These are phyloP conservation scores for Cryomyces minteri DNA, from an alignment of 495 filamentous ascomycete genomes.

Conservation along the genomic window DNA sequence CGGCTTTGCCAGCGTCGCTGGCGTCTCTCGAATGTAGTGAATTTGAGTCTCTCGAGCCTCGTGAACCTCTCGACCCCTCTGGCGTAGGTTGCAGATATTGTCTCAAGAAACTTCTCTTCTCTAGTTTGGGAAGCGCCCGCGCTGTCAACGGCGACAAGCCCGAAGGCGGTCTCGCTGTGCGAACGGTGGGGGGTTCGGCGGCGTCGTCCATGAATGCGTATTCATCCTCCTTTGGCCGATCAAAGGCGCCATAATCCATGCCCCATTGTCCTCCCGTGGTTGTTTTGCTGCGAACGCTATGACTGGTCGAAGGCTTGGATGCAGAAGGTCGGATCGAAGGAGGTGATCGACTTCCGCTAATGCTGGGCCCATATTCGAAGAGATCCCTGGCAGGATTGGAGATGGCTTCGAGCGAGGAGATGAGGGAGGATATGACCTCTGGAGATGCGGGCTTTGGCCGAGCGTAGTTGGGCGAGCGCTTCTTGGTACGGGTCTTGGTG, in stretches of 20 bases:
- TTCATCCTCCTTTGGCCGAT: constrained; percentile 1
- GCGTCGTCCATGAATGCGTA: constrained; percentile 49
- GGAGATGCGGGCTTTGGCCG: constrained; percentile 52
- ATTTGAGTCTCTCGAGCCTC: neutral
- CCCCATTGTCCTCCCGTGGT: neutral
- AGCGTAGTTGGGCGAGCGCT: constrained; percentile 23
- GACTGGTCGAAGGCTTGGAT: neutral
- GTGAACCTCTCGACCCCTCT: neutral
- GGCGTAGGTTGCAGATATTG: constrained; percentile 8
- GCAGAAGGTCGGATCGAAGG: neutral
- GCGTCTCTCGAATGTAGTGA: neutral
- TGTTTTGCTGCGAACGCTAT: neutral
- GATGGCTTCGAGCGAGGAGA: constrained; percentile 80
- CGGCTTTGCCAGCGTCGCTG: constrained; percentile 4
- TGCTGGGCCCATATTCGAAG: constrained; percentile 41
- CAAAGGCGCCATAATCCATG: neutral
- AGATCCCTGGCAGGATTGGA: constrained; percentile 54
- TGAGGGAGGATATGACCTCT: constrained; percentile 84
- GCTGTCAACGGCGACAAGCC: constrained; percentile 52
- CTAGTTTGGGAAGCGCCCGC: constrained; percentile 13
- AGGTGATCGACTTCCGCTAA: neutral
- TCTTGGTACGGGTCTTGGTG: constrained; percentile 1
- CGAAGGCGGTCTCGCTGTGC: constrained; percentile 68
- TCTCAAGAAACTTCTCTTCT: constrained; percentile 6
- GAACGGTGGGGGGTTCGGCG: constrained; percentile 64